phyloP scores from a whole-genome alignment of 2,329 filamentous ascomycete genomes.

The Metarhizium sp. region DNA sequence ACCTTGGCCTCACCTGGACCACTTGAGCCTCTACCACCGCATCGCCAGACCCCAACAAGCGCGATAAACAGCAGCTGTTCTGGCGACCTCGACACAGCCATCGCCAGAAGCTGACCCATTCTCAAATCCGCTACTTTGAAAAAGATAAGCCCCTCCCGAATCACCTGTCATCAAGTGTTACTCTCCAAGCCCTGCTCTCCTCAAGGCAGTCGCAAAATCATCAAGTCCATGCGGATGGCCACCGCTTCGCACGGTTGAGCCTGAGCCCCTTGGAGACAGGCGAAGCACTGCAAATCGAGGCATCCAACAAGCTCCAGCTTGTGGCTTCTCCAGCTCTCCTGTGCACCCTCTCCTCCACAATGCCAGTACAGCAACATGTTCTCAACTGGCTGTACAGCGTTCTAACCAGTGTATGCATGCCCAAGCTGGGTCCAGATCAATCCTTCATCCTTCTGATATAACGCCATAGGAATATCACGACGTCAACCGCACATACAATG shows the following conservation, averaged over 20 bases:
- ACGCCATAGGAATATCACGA: constrained; percentile 74
- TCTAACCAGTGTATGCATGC: constrained; percentile 56
- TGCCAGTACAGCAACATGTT: constrained; percentile 78
- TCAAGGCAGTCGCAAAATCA: not conserved
- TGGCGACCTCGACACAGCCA: too few species aligned
- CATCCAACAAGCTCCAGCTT: not conserved
- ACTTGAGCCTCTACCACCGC: not conserved
- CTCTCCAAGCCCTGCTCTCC: not conserved
- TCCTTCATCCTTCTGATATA: constrained; percentile 3
- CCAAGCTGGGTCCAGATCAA: constrained; percentile 5
- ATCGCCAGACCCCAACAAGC: not conserved
- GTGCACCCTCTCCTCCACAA: constrained; percentile 21
- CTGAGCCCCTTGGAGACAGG: not conserved
- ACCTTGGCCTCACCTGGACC: not conserved
- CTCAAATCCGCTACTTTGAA: too few species aligned
- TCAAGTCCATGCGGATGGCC: not conserved
- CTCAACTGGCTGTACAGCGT: constrained; percentile 95
- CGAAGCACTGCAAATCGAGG: not conserved
- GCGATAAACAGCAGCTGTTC: too few species aligned
- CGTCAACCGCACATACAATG: constrained; percentile 85
- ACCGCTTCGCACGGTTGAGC: not conserved
- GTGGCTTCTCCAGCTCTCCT: not conserved
- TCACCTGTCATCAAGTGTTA: too few species aligned
- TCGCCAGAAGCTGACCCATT: too few species aligned
- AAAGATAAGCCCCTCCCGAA: too few species aligned